A percentile compares a stretch with the other conserved stretches of the same genome.
These are phyloP conservation scores for Tuber calosporum DNA, from an alignment of 495 filamentous ascomycete genomes.

Conservation along the genomic window DNA sequence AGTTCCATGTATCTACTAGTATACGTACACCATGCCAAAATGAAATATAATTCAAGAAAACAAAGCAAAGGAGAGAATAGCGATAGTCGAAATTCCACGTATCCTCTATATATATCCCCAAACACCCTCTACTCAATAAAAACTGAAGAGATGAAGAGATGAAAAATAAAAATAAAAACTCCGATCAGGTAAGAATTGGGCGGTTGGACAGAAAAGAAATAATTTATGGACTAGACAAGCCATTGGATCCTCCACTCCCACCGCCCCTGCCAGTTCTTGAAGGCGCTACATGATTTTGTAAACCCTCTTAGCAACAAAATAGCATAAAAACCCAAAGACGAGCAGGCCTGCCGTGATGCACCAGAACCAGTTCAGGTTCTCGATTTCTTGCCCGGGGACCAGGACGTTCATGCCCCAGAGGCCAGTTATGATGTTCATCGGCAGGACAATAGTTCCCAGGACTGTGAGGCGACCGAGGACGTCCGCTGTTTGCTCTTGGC, in stretches of 20 bases:
- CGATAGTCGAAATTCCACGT: background rate
- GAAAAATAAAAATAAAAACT: background rate
- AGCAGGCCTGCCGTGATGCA: constrained; percentile 69
- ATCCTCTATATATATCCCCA: background rate
- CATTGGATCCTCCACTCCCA: background rate
- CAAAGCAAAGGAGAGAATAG: background rate
- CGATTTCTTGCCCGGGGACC: constrained; percentile 59
- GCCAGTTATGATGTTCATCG: constrained; percentile 92
- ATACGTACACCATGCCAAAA: background rate
- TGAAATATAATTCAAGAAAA: background rate
- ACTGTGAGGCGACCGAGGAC: constrained; percentile 93
- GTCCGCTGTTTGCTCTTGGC: constrained; percentile 85
- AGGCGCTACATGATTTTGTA: constrained; percentile 39
- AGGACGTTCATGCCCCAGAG: constrained; percentile 95
- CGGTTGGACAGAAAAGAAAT: background rate
- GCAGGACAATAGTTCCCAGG: constrained; percentile 85
- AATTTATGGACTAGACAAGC: background rate
- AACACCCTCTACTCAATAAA: constrained; percentile 3
- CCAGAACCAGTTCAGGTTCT: constrained; percentile 56
- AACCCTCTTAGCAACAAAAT: constrained; percentile 70
- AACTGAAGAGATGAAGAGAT: background rate
- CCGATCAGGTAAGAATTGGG: background rate
- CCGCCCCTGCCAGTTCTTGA: background rate
- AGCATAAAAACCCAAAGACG: constrained; percentile 72
- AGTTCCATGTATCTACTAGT: background rate